Base-by-base conservation (phyloP, 768 basidiomycete species). In the Tricholoma terreum region DNA sequence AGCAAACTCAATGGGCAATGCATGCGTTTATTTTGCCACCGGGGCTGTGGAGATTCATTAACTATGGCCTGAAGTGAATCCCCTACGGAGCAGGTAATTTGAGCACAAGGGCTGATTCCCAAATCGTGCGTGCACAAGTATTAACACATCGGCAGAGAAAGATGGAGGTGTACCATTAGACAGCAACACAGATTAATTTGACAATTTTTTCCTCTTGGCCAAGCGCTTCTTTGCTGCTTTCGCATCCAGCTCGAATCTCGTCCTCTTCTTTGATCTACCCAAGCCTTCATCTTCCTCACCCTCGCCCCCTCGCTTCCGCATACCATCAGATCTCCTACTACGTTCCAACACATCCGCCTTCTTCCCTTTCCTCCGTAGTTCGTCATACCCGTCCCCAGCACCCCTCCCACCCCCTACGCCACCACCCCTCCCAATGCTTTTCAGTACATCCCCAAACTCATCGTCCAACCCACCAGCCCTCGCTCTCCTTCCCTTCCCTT, bases 401-500 rank as follows among this genome's bases (percentile, higher is more conserved):
- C 80, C 71, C 17, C 72, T 76, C 42, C 76, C 67, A 46, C 69
- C 70, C 31, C 73, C 68, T 34, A 71, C 69, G 34, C 74, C 67
- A 34, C 75, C 77, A 38, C 69, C 71, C 55, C 83, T 75, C 42
- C 80, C 82, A 10, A 86, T 82, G 22, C 83, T 81, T 61, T 77
- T 80, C 33, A 95, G 71, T 31, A 96, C 80, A 62, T 94, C 93
- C 10, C 80, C 83, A 64, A 95, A 95, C 70, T 93, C 94, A 62
- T 90, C 90, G 60, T 87, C 89, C 42, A 94, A 75, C 1, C 89
- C 90, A 15, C 85, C 87, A 8, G 84, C 85, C 48, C 83, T 70
- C 24, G 82, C 69, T 24, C 86, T 77, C n/a, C 82, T 77, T 54
- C 80, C 76, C 19, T 78, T 77, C n/a, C 77, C 75, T 22, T 78